Conservation (phyloP, 768 basidiomycete species). For the Lepiota venenata region DNA sequence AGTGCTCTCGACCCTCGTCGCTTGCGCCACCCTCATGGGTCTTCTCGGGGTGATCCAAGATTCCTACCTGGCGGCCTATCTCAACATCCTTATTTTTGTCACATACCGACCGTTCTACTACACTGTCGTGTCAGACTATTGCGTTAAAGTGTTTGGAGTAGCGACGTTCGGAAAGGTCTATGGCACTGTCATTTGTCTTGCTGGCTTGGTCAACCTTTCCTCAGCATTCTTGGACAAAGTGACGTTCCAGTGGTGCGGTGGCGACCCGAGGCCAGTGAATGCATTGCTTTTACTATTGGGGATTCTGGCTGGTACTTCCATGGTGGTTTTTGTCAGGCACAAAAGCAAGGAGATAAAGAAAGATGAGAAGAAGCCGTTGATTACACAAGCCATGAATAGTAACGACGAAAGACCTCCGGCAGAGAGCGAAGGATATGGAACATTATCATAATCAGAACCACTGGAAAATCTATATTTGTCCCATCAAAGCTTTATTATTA, state of each 20-base stretch:
- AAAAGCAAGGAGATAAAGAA: not conserved
- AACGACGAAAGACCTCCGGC: too few species aligned
- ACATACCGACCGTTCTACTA: slow-evolving; percentile 7
- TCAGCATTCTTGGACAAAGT: not conserved
- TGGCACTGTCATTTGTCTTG: not conserved
- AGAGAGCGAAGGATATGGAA: too few species aligned
- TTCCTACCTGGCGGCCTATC: not conserved
- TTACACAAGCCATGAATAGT: too few species aligned
- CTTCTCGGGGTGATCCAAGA: not conserved
- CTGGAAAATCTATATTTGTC: too few species aligned
- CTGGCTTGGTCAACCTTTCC: not conserved
- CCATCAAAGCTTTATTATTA: not conserved
- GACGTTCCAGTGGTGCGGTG: slow-evolving; percentile 1
- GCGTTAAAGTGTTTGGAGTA: slow-evolving; percentile 4
- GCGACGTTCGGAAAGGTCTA: slow-evolving; percentile 4
- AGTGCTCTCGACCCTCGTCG: slow-evolving; percentile 2
- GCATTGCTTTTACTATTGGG: not conserved
- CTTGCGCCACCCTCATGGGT: slow-evolving; percentile 1
- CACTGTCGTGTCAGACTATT: slow-evolving; percentile 3
- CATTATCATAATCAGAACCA: too few species aligned
- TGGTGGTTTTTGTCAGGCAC: not conserved
- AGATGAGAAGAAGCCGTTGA: too few species aligned
- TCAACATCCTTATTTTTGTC: slow-evolving; percentile 3
- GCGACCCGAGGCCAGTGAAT: slow-evolving; percentile 3
- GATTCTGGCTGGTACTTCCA: not conserved